Percentiles rank a stretch among this genome's conserved stretches.
Conservation (phyloP, 2,329 filamentous ascomycete genomes). For the Scedosporium dehoogii region DNA sequence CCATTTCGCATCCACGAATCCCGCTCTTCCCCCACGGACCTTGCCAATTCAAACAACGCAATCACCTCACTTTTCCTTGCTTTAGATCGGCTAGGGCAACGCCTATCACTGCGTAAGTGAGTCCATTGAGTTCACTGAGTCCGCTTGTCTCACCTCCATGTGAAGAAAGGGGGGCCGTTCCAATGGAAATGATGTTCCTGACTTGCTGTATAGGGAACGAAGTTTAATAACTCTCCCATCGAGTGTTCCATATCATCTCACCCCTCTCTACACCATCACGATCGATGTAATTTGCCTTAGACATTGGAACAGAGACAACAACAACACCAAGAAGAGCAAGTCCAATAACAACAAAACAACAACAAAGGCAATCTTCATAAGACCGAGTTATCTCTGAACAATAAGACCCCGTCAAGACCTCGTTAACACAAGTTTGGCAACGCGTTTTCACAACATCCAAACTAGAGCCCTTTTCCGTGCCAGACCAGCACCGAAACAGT, state of each 20-base stretch:
- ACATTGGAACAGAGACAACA: not conserved
- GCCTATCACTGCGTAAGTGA: not conserved
- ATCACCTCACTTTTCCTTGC: not conserved
- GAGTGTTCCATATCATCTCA: not conserved
- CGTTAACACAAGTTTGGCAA: slow-evolving; percentile 21
- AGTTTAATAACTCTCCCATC: not conserved
- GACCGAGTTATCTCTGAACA: slow-evolving; percentile 18
- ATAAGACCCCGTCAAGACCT: slow-evolving; percentile 29
- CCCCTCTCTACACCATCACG: not conserved
- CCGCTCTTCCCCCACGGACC: not conserved
- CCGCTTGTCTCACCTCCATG: not conserved
- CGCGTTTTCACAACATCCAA: slow-evolving; percentile 14
- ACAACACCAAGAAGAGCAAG: not conserved
- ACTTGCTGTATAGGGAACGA: not conserved
- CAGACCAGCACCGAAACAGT: slow-evolving; percentile 27
- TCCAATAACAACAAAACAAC: not conserved
- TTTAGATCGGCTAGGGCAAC: not conserved
- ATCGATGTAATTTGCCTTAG: not conserved
- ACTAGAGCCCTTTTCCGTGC: not conserved
- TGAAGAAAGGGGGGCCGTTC: not conserved
- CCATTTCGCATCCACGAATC: too few relatives aligned
- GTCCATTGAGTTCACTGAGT: not conserved
- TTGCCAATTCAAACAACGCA: not conserved
- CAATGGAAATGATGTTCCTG: not conserved
- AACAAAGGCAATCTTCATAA: not conserved